Evolutionary conservation across 1,284 basidiomycete species (phyloP).

Genomic region (Kwoniella shivajii): DNA sequence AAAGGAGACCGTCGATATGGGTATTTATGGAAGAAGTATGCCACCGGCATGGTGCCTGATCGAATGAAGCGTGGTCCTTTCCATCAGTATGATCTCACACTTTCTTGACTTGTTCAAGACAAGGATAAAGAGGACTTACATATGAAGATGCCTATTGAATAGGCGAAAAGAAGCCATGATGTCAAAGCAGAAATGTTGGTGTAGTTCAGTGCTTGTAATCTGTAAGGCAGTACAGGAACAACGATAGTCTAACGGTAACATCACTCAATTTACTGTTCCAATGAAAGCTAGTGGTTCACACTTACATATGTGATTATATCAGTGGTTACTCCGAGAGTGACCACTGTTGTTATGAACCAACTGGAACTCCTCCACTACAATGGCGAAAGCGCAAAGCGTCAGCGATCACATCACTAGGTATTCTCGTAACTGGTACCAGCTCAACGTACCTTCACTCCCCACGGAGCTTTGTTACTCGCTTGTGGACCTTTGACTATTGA

Average conservation of each 20-base stretch:
- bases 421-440: no score
- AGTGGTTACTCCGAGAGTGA: slow-evolving; percentile 35
- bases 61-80: no score
- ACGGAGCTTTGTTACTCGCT: background rate
- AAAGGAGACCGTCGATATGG: slow-evolving; percentile 63
- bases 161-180: slow-evolving; percentile 47
- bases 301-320: slow-evolving; percentile 47
- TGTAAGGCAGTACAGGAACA: slow-evolving; percentile 70
- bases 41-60: slow-evolving; percentile 70
- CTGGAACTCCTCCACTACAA: slow-evolving; percentile 36
- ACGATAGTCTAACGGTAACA: slow-evolving; percentile 35
- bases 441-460: slow-evolving; percentile 11
- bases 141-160: slow-evolving; percentile 43
- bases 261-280: background rate
- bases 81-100: background rate
- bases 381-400: background rate
- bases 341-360: slow-evolving; percentile 45
- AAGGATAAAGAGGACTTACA: slow-evolving; percentile 12
- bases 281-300: background rate
- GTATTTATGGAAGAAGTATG: slow-evolving; percentile 65
- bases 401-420: background rate
- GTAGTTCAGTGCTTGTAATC: slow-evolving; percentile 37
- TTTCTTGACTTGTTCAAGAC: background rate
- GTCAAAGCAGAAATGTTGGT: slow-evolving; percentile 40
- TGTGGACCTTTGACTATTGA: background rate